Conservation (phyloP, 176 grass and related monocot genomes). For the Metroxylon sagu region DNA sequence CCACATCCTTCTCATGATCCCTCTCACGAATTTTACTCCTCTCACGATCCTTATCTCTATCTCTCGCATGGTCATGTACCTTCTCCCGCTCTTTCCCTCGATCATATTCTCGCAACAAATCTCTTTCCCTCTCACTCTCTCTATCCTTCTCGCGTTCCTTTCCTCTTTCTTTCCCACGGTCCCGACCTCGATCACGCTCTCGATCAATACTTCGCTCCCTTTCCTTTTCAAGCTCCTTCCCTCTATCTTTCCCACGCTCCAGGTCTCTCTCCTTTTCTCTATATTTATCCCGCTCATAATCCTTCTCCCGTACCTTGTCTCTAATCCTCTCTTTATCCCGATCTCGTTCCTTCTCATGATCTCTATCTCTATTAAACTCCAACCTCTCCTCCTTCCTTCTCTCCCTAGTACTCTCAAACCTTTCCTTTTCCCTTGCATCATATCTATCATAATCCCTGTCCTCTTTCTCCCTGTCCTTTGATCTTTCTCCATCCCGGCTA, state of each 20-base stretch:
- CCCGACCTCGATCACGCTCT: neutral
- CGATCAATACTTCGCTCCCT: constrained; percentile 10
- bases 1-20: constrained; percentile 6
- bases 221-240: constrained; percentile 6
- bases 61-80: neutral
- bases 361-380: constrained; percentile 5
- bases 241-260: constrained; percentile 5
- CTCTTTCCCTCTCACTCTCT: constrained; percentile 3
- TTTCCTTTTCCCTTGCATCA: constrained; percentile 11
- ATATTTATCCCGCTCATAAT: constrained; percentile 7
- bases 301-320: constrained; percentile 6
- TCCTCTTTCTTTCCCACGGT: constrained; percentile 12
- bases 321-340: constrained; percentile 14
- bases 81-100: constrained; percentile 2
- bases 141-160: constrained; percentile 4
- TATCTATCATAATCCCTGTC: constrained; percentile 7
- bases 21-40: constrained; percentile 11
- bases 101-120: constrained; percentile 1
- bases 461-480: constrained; percentile 2
- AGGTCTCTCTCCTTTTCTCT: neutral
- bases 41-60: constrained; percentile 5
- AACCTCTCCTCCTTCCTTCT: constrained; percentile 11
- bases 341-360: constrained; percentile 9
- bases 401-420: constrained; percentile 1
- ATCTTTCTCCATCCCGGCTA: constrained; percentile 1